Base-by-base conservation (phyloP, 176 grass and related monocot species). In the Oryza rufipogon region DNA sequence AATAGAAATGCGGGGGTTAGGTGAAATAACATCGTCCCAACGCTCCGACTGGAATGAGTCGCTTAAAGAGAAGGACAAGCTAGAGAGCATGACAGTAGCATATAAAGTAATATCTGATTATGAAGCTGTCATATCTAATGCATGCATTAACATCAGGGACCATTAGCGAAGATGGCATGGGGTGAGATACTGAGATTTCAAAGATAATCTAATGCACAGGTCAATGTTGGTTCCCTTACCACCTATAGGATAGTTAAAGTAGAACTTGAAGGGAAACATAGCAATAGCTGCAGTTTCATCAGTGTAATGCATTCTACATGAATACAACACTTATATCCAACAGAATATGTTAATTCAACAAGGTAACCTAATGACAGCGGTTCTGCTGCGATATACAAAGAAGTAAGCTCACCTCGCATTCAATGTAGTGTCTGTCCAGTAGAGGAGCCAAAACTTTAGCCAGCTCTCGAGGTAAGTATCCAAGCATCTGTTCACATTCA, bases 381-480 rank as follows among this genome's bases (percentile, higher is more conserved):
- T 23, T 23, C 23, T 23, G 23, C 23, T 23, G 23, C 23, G 23
- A 23, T 54, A 86, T 51, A 74, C 19, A 0, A 77, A 73, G 70
- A 72, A 64, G 3, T 23, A 87, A 42, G 7, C 66, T 90, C 78
- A 95, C 96, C 91, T 95, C 64, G 65, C 93, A 98, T 71, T 95
- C 85, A 83, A 90, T 79, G 46, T 49, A 83, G 23, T 78, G 61
- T 63, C 71, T 90, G 89, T 95, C 96, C 71, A 93, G 66, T 77
- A 93, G 66, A 88, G 96, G 96, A 87, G 92, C 81, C 85, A 98
- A 79, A 91, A 84, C 73, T 85, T 91, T 93, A 77, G 93, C 89
- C 26, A 95, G 65, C 54, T 98, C 93, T 61, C 89, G 89, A 87
- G 93, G 91, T 73, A 98, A 83, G 73, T 98, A 98, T 73, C 96